Conservation (phyloP, 2,329 filamentous ascomycete species). For the Pseudogymnoascus sp. region DNA sequence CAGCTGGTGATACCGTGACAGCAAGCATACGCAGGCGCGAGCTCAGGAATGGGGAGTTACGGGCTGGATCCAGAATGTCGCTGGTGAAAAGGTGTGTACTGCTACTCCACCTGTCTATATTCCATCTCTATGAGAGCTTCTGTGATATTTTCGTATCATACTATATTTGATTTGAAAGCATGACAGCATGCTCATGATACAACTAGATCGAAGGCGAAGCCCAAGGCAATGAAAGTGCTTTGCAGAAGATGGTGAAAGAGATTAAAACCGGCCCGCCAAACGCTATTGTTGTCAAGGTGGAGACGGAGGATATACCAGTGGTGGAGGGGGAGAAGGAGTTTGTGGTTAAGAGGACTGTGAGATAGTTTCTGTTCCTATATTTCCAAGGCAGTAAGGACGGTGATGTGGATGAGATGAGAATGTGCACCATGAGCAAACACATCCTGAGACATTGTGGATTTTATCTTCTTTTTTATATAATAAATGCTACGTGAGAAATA, state of each 20-base stretch:
- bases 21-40: neutral
- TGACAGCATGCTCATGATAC: neutral
- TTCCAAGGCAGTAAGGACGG: neutral
- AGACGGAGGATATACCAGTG: slow-evolving; percentile 55
- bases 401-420: neutral
- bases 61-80: slow-evolving; percentile 52
- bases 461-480: neutral
- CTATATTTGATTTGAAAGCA: neutral
- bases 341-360: slow-evolving; percentile 30
- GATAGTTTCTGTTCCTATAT: neutral
- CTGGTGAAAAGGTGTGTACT: slow-evolving; percentile 41
- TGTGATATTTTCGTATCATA: neutral
- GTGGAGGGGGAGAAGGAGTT: slow-evolving; percentile 61
- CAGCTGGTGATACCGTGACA: neutral
- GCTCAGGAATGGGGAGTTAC: slow-evolving; percentile 37
- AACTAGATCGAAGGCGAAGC: slow-evolving; percentile 75
- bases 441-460: neutral
- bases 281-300: slow-evolving; percentile 64
- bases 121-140: neutral
- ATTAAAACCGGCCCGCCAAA: slow-evolving; percentile 63
- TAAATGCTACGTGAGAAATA: no score
- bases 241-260: slow-evolving; percentile 63
- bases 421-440: neutral
- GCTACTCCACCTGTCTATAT: neutral
- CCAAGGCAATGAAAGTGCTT: slow-evolving; percentile 57